These are phyloP conservation scores for Oryza punctata DNA, from an alignment of 176 grass and related monocot genomes.

Conservation along the genomic window DNA sequence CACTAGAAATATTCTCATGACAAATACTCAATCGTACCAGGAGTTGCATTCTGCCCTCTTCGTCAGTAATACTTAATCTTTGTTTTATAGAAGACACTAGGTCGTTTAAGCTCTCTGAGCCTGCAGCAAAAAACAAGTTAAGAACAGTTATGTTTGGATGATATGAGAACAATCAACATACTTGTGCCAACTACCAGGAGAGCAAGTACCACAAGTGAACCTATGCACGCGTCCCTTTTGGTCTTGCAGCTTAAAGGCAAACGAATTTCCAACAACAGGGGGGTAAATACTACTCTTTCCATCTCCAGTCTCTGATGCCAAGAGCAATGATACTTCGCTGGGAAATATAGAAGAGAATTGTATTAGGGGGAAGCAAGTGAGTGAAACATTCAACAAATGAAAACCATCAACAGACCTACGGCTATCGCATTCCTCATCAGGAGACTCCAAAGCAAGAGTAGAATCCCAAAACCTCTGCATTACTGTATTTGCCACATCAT, in stretches of 20 bases:
- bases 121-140: constrained; percentile 48
- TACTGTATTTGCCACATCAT: constrained; percentile 89
- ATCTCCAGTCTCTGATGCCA: constrained; percentile 77
- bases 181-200: constrained; percentile 31
- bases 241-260: constrained; percentile 89
- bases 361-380: constrained; percentile 20
- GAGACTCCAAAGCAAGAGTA: constrained; percentile 87
- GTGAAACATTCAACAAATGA: constrained; percentile 20
- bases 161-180: neutral
- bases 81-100: constrained; percentile 63
- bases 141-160: constrained; percentile 21
- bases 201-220: constrained; percentile 75
- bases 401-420: constrained; percentile 58
- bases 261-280: constrained; percentile 77
- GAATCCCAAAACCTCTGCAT: constrained; percentile 99
- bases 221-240: constrained; percentile 78
- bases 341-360: constrained; percentile 17
- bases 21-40: constrained; percentile 60
- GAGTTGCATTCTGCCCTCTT: constrained; percentile 67
- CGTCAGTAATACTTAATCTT: constrained; percentile 61
- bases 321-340: constrained; percentile 80
- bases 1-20: neutral
- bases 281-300: constrained; percentile 61
- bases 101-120: constrained; percentile 65
- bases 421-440: constrained; percentile 77